These are phyloP conservation scores for Pyracantha coccinea DNA, from an alignment of 331 rosid genomes.

Conservation along the genomic window DNA sequence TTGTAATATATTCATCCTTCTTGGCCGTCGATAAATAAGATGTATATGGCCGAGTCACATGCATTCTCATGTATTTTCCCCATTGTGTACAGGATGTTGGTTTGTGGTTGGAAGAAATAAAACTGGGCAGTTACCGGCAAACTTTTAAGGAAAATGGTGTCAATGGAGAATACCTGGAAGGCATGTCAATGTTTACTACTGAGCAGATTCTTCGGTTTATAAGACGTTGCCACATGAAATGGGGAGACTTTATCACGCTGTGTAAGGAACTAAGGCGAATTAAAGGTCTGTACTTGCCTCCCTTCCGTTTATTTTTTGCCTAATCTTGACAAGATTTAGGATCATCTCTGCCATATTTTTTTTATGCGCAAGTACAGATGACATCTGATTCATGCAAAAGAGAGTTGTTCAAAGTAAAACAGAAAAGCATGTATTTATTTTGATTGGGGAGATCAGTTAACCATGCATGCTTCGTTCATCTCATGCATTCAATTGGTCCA, in stretches of 20 bases:
- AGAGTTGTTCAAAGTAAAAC: not conserved
- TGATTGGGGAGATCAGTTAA: not conserved
- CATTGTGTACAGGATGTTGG: constrained; percentile 81
- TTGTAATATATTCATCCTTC: not conserved
- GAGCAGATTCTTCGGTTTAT: constrained; percentile 98
- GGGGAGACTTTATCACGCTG: constrained; percentile 97
- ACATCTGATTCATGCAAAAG: not conserved
- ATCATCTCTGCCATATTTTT: not conserved
- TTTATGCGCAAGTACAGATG: not conserved
- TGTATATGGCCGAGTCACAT: not conserved
- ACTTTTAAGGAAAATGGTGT: constrained; percentile 91
- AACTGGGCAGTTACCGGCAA: constrained; percentile 83
- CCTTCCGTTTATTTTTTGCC: not conserved
- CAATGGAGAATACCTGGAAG: constrained; percentile 96
- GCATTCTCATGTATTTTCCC: constrained; percentile 9
- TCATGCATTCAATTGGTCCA: not conserved
- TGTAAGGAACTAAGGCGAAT: constrained; percentile 97
- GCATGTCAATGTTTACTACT: constrained; percentile 98
- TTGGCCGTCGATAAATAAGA: not conserved
- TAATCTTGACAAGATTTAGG: not conserved
- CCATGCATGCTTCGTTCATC: not conserved
- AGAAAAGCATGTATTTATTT: not conserved
- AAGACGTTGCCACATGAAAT: constrained; percentile 97
- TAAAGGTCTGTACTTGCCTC: constrained; percentile 51
- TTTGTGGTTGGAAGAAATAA: constrained; percentile 93